A percentile compares a stretch with the other conserved stretches of the same genome.
These are phyloP conservation scores for Boletus rex-veris DNA, from an alignment of 768 basidiomycete species.

Conservation along the genomic window DNA sequence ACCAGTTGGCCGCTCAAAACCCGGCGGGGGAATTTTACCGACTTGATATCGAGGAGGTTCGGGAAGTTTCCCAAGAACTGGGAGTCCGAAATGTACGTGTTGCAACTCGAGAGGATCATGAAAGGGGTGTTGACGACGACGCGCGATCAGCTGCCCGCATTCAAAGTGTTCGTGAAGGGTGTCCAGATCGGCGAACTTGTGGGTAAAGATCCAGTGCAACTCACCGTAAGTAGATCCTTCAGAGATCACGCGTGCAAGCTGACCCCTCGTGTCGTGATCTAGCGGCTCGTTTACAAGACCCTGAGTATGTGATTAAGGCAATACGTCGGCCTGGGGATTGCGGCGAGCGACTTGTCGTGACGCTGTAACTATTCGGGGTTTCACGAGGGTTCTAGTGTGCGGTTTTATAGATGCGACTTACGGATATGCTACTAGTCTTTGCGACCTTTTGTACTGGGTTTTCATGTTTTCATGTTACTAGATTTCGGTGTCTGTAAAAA, in stretches of 20 bases:
- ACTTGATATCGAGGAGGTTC: constrained; percentile 29
- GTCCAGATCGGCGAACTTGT: constrained; percentile 29
- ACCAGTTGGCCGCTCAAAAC: constrained; percentile 27
- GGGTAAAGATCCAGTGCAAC: constrained; percentile 24
- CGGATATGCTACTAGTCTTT: constrained; percentile 4
- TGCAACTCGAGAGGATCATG: constrained; percentile 9
- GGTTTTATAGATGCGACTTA: constrained; percentile 19
- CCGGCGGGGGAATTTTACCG: constrained; percentile 28
- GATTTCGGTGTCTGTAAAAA: not conserved
- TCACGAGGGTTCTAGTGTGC: constrained; percentile 8
- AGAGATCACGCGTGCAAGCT: constrained; percentile 12
- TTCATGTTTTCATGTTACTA: constrained; percentile 5
- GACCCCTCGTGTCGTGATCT: constrained; percentile 15
- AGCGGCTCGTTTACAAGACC: constrained; percentile 30
- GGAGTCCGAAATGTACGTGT: constrained; percentile 23
- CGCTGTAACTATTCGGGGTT: constrained; percentile 16
- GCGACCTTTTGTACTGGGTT: constrained; percentile 1
- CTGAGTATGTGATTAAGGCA: constrained; percentile 23
- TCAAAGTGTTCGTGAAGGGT: constrained; percentile 31
- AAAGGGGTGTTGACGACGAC: constrained; percentile 11
- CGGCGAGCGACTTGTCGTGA: constrained; percentile 1
- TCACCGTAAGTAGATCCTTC: constrained; percentile 17
- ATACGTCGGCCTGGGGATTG: constrained; percentile 5
- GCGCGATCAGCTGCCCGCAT: constrained; percentile 26
- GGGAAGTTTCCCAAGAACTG: constrained; percentile 22